A percentile compares a stretch with the other conserved stretches of the same genome.
Conservation (phyloP, 2,329 filamentous ascomycete species). For the Aurifilum marmelostoma region DNA sequence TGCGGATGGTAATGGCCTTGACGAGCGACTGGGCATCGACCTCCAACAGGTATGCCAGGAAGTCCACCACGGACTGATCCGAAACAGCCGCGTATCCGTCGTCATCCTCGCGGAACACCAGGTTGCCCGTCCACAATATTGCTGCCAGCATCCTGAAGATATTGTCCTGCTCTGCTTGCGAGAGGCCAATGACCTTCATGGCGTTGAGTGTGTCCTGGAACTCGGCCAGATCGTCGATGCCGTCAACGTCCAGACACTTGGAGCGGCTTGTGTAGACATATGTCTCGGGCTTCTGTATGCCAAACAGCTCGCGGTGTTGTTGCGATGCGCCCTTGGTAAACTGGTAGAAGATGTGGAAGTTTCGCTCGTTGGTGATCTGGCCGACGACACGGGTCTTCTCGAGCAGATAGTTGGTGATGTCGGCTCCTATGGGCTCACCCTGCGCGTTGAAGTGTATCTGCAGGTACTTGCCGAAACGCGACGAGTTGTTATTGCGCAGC, state of each 20-base stretch:
- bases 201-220: slow-evolving; percentile 89
- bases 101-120: slow-evolving; percentile 88
- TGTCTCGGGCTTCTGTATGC: slow-evolving; percentile 87
- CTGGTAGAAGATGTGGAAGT: slow-evolving; percentile 99
- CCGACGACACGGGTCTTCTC: slow-evolving; percentile 95
- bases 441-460: slow-evolving; percentile 93
- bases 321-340: slow-evolving; percentile 94
- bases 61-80: slow-evolving; percentile 91
- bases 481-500: slow-evolving; percentile 97
- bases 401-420: slow-evolving; percentile 96
- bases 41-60: slow-evolving; percentile 90
- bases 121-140: slow-evolving; percentile 92
- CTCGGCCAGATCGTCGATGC: slow-evolving; percentile 89
- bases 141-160: slow-evolving; percentile 95
- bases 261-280: slow-evolving; percentile 94
- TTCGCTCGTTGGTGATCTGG: slow-evolving; percentile 92
- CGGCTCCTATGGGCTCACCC: slow-evolving; percentile 91
- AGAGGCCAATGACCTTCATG: slow-evolving; percentile 91
- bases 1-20: slow-evolving; percentile 85
- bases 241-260: slow-evolving; percentile 91
- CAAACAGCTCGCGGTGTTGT: slow-evolving; percentile 83
- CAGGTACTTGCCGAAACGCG: slow-evolving; percentile 96
- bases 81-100: slow-evolving; percentile 83
- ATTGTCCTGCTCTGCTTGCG: slow-evolving; percentile 87
- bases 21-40: slow-evolving; percentile 80